Evolutionary conservation across 495 filamentous ascomycete species (phyloP).

Genomic region (Hypoxylon crocopeplum): DNA sequence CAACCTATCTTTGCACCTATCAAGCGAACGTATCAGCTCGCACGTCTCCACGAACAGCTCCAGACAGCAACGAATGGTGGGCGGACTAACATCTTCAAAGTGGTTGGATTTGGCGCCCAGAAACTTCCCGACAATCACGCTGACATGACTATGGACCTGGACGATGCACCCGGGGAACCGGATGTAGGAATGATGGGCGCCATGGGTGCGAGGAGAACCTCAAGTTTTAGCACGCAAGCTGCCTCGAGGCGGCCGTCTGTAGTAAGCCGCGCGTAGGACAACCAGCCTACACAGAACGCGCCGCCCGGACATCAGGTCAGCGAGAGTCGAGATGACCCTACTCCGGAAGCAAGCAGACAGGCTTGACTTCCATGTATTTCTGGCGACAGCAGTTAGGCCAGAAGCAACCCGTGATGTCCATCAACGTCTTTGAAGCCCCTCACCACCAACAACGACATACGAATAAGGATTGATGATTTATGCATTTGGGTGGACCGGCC

Average conservation of each 20-base stretch:
- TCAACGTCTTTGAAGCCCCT: not conserved
- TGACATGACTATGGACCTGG: constrained; percentile 42
- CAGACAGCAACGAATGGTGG: constrained; percentile 71
- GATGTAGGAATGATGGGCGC: constrained; percentile 44
- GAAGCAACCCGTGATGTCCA: not conserved
- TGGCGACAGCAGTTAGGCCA: not conserved
- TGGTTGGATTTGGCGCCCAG: constrained; percentile 53
- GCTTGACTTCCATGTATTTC: constrained; percentile 2
- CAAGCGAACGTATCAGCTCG: constrained; percentile 75
- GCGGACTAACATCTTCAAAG: constrained; percentile 62
- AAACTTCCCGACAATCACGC: constrained; percentile 54
- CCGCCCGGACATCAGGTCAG: not conserved
- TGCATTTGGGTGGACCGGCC: constrained; percentile 26
- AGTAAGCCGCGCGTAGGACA: constrained; percentile 47
- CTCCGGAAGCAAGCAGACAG: not conserved
- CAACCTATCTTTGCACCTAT: constrained; percentile 71
- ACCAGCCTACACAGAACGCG: not conserved
- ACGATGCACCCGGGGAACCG: constrained; percentile 56
- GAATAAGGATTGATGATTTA: constrained; percentile 18
- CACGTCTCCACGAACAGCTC: constrained; percentile 89
- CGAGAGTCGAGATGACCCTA: not conserved
- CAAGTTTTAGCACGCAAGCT: constrained; percentile 53
- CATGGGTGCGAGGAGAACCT: constrained; percentile 45
- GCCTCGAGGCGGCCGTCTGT: constrained; percentile 52
- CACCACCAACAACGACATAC: constrained; percentile 4